Conservation (phyloP, 2,329 filamentous ascomycete genomes). For the Aspergillus ibericus region DNA sequence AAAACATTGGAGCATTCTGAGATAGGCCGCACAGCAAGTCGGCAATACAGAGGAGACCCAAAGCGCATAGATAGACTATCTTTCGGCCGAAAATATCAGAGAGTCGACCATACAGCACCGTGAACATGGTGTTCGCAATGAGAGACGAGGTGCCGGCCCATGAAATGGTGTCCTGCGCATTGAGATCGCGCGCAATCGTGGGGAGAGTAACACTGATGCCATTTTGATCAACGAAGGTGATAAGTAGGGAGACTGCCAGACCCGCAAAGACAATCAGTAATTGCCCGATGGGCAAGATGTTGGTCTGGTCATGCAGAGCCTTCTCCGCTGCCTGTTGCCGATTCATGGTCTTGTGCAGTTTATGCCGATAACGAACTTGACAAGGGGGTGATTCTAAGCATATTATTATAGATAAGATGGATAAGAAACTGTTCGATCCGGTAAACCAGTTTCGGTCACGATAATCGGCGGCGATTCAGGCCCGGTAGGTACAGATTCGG, state of each 20-base stretch:
- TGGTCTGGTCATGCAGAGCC: conserved; percentile 56
- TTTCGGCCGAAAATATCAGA: conserved; percentile 65
- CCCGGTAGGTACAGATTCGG: background rate
- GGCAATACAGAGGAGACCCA: conserved; percentile 55
- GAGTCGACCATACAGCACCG: conserved; percentile 63
- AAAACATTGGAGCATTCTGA: conserved; percentile 58
- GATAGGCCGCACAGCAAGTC: conserved; percentile 62
- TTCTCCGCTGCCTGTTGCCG: conserved; percentile 44
- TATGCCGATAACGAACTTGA: background rate
- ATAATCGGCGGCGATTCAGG: background rate
- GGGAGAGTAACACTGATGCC: conserved; percentile 56
- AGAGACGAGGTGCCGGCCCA: conserved; percentile 72
- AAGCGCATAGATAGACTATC: conserved; percentile 55
- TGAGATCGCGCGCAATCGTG: conserved; percentile 51
- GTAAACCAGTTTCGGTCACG: background rate
- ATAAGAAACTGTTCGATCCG: background rate
- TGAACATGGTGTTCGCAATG: conserved; percentile 64
- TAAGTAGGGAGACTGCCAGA: conserved; percentile 54
- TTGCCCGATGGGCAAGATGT: conserved; percentile 55
- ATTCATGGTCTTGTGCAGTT: conserved; percentile 25
- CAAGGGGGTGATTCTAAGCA: background rate
- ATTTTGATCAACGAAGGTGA: conserved; percentile 60
- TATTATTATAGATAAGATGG: background rate
- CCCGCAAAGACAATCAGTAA: conserved; percentile 51
- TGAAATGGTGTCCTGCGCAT: conserved; percentile 55